Evolutionary conservation across 1,284 basidiomycete species (phyloP), one percentile per base, ranked within the genome.

Genomic region (Melampsora larici-populina): DNA sequence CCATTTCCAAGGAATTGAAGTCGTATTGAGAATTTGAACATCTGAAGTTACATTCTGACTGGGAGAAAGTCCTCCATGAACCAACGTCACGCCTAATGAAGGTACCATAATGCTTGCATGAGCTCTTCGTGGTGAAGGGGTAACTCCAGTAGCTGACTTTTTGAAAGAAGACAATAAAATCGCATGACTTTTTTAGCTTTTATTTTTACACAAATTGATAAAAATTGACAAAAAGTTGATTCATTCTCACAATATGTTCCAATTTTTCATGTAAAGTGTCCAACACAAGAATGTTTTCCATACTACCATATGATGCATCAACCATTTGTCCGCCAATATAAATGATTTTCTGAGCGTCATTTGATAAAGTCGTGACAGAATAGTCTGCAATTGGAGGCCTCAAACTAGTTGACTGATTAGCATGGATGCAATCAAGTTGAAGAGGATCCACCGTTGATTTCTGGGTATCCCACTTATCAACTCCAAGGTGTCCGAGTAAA

Each of bases 1-100:
- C 63, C 63, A 64, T 31, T 29, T 64, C 63, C 63, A 64, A 31
- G 63, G 63, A 21, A 21, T 29, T 15, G 63, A 64, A 64, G 63
- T 31, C 26, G 33, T 31, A 36, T 64, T 64, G 5, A 64, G 31
- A 21, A 29, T 13, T 4, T 64, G 33, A 21, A 18, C 13, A 64
- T 64, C 63, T 21, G 26, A 31, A 1, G n/a, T 31, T 7, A 64
- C 21, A 21, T 64, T 40, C 29, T 24, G 21, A 21, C 2, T 13
- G 4, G 63, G 31, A 21, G 63, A 31, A 21, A 64, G 26, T 17
- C 63, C 63, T 31, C 63, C 63, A 40, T 64, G 63, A 21, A 64
- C 11, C 26, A 64, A 31, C 13, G 63, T 31, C 26, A 64, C 33
- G 15, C 33, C 33, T 1, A 64, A 64, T 7, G 33, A 40, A 21